Evolutionary conservation across 768 basidiomycete genomes (phyloP), one percentile per base, ranked within the genome.

Genomic region (Lepiota subincarnata): DNA sequence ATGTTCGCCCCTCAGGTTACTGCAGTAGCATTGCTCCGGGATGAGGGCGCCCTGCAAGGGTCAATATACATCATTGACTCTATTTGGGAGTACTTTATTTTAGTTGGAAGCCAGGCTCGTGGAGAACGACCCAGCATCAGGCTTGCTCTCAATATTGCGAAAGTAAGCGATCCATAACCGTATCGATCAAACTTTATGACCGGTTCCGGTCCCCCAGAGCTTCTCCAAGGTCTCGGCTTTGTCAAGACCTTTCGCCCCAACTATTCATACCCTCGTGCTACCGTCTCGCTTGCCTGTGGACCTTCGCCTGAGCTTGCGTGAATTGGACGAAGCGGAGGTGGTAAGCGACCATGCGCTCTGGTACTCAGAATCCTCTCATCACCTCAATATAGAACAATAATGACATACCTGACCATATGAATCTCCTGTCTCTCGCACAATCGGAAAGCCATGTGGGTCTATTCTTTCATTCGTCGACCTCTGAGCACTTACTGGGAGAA

Each of bases 211-310:
- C 1, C 34, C 26, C 1, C 53, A 91, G 87, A 72, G 75, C 51
- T 70, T 88, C 59, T 80, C 85, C 2, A 62, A 61, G 38, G 69
- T 69, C 45, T 70, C 76, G n/a, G 79, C 85, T 1, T 55, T 73
- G 0, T 69, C 70, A 19, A 76, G 82, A 52, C 90, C 90, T 4
- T 90, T 86, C 66, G 69, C 70, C 26, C 90, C 91, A 0, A 82
- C 85, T 1, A 76, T 89, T 4, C 91, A 93, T 69, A 82, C 78
- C 38, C 66, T 92, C 2, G 70, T 91, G 18, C 63, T 92, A 22
- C 91, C 91, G 16, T 87, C 89, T 5, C 80, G 79, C 63, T 55
- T 92, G 13, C 91, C 91, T 16, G 64, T 81, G 2, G 91, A 92
- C 62, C 74, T 92, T 43, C 73, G 79, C 35, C 63, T 83, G 42